Evolutionary conservation across 2,329 filamentous ascomycete species (phyloP).

Genomic region (Beauveria sp.): DNA sequence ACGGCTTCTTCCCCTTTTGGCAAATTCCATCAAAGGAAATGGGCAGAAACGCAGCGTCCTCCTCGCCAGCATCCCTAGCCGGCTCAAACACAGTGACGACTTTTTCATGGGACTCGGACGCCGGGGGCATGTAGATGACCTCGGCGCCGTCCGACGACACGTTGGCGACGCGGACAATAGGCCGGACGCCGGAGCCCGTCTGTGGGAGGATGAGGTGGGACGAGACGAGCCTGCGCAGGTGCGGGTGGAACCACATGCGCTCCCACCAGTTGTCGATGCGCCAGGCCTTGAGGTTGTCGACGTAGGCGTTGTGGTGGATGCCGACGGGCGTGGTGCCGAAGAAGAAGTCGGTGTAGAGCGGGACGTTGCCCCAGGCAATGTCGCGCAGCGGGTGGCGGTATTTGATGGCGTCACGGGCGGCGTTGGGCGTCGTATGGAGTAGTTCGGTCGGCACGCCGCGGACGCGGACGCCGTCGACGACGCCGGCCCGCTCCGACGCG

Average conservation of each 20-base stretch:
- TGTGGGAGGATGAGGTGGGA: constrained; percentile 17
- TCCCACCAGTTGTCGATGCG: constrained; percentile 28
- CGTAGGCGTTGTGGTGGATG: constrained; percentile 31
- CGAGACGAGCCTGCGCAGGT: constrained; percentile 24
- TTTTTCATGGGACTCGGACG: not conserved
- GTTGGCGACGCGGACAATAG: constrained; percentile 16
- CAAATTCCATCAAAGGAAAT: constrained; percentile 28
- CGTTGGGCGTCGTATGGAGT: not conserved
- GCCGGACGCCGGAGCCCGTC: constrained; percentile 11
- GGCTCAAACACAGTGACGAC: constrained; percentile 13
- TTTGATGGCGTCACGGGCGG: not conserved
- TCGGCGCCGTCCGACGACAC: constrained; percentile 1
- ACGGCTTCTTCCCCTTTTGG: constrained; percentile 21
- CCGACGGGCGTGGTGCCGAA: constrained; percentile 28
- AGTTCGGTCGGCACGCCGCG: constrained; percentile 23
- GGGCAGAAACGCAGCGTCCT: constrained; percentile 16
- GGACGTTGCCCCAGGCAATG: constrained; percentile 23
- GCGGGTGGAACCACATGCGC: constrained; percentile 28
- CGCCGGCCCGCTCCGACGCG: constrained; percentile 24
- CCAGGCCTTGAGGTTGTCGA: constrained; percentile 23
- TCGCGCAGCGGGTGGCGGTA: constrained; percentile 13
- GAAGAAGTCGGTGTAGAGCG: constrained; percentile 31
- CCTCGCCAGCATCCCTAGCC: not conserved
- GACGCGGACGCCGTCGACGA: constrained; percentile 23
- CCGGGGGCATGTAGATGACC: constrained; percentile 19